Evolutionary conservation across 2,329 filamentous ascomycete species (phyloP), one percentile per base, ranked within the genome.

Genomic region (Daldinia sp.): DNA sequence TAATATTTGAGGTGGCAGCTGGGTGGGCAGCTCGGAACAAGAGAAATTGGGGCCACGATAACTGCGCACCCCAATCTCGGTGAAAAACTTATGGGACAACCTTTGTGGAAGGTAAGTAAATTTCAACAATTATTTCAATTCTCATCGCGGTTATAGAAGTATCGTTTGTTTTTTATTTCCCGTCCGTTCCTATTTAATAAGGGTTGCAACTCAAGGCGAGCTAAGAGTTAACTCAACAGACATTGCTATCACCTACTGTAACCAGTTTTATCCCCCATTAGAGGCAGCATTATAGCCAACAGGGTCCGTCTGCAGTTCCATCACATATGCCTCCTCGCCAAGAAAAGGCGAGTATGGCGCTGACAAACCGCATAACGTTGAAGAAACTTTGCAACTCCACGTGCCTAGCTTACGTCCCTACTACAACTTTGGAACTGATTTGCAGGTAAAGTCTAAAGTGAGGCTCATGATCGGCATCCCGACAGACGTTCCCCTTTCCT

Each of bases 221-320:
- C 51, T 46, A 41, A 18, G 18, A 30, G 20, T 26, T 44, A 69
- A 50, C 44, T 57, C 20, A 37, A 48, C 42, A 20, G 10, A 26
- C 51, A 59, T 48, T 12, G 41, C 46, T 72, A 72, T 73, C 74
- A 75, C 73, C 73, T 74, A 69, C 73, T 73, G 46, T 57, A 75
- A 73, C 68, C 59, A 73, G 73, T 55, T 65, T 57, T 58, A 58
- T 58, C 55, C 41, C 56, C 69, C 74, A 71, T 70, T 62, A 66
- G 56, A 67, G 68, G 68, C 69, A 73, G 59, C 73, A 72, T 69
- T 66, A 67, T 51, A 51, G 15, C 46, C 48, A 65, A 23, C 60
- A 67, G 62, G 51, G 65, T 65, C 72, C 71, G 69, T 67, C 68
- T 72, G 67, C 67, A 26, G 68, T 76, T 68, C 58, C 73, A 73